phyloP scores from a whole-genome alignment of 2,329 filamentous ascomycete species.

The Talaromyces sp. region DNA sequence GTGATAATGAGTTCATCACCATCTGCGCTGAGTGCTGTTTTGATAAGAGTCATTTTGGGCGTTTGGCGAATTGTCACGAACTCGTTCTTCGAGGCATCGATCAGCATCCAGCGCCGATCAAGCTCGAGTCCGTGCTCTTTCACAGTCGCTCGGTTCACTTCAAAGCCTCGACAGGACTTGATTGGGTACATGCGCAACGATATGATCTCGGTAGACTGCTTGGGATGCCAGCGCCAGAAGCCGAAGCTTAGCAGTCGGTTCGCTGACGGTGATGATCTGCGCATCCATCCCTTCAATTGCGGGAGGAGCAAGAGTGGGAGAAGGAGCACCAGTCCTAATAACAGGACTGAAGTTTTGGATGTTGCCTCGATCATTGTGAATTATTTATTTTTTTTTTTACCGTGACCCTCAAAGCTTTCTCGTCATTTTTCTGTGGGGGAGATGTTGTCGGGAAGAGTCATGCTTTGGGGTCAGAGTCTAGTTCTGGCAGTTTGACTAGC shows the following conservation, averaged over 20 bases:
- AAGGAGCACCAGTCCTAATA: constrained; percentile 15
- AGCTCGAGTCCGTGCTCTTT: constrained; percentile 61
- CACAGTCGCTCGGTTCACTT: constrained; percentile 55
- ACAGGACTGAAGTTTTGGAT: constrained; percentile 4
- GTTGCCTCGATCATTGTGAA: constrained; percentile 8
- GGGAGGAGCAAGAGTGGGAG: constrained; percentile 20
- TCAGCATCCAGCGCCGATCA: constrained; percentile 69
- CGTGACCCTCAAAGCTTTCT: no score
- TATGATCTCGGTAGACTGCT: constrained; percentile 34
- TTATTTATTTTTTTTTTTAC: neutral
- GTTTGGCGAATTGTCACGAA: constrained; percentile 67
- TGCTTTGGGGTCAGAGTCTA: neutral
- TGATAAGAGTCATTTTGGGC: constrained; percentile 65
- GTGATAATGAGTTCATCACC: constrained; percentile 48
- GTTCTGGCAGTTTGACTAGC: constrained; percentile 4
- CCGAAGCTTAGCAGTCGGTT: constrained; percentile 10
- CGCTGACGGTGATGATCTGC: constrained; percentile 4
- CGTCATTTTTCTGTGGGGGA: neutral
- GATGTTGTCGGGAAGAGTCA: neutral
- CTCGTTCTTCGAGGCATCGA: constrained; percentile 54
- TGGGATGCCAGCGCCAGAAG: constrained; percentile 16
- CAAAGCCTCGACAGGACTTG: constrained; percentile 67
- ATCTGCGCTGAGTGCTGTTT: constrained; percentile 53
- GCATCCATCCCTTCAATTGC: constrained; percentile 16
- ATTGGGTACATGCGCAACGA: constrained; percentile 63